Percentiles rank a stretch among this genome's conserved stretches.
These are phyloP conservation scores for Ustilago vetiveriae DNA, from an alignment of 1,284 basidiomycete genomes.

Conservation along the genomic window DNA sequence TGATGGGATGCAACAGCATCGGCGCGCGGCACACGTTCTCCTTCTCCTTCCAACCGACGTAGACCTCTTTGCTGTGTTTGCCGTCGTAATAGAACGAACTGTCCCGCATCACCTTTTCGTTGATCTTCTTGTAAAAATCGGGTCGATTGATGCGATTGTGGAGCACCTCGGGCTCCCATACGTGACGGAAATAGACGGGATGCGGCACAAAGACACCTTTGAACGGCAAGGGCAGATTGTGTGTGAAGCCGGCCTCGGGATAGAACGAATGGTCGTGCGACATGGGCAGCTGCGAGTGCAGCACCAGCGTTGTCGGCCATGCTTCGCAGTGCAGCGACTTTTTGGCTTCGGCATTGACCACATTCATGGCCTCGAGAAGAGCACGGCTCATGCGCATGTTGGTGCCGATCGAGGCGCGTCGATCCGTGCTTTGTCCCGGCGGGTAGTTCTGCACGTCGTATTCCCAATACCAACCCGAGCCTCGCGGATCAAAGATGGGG, in stretches of 20 bases:
- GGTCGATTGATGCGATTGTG: conserved; percentile 63
- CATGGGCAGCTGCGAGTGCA: conserved; percentile 65
- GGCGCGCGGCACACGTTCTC: conserved; percentile 65
- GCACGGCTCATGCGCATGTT: conserved; percentile 66
- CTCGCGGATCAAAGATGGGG: conserved; percentile 67
- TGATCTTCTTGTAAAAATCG: conserved; percentile 66
- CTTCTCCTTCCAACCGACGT: conserved; percentile 65
- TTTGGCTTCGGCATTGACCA: conserved; percentile 66
- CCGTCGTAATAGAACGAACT: conserved; percentile 66
- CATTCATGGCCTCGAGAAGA: conserved; percentile 66
- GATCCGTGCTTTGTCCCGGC: conserved; percentile 58
- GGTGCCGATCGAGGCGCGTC: conserved; percentile 66
- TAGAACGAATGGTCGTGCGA: conserved; percentile 65
- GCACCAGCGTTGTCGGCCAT: conserved; percentile 66
- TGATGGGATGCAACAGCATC: conserved; percentile 66
- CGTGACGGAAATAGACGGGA: conserved; percentile 67
- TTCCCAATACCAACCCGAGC: conserved; percentile 67
- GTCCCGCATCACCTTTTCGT: conserved; percentile 66
- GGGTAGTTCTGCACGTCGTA: conserved; percentile 67
- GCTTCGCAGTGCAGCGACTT: conserved; percentile 67
- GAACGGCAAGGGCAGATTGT: conserved; percentile 64
- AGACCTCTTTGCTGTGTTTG: conserved; percentile 62
- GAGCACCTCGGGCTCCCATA: conserved; percentile 64
- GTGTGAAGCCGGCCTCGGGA: conserved; percentile 65
- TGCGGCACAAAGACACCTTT: conserved; percentile 67